phyloP scores from a whole-genome alignment of 768 basidiomycete species.

The Trametopsis cervina region DNA sequence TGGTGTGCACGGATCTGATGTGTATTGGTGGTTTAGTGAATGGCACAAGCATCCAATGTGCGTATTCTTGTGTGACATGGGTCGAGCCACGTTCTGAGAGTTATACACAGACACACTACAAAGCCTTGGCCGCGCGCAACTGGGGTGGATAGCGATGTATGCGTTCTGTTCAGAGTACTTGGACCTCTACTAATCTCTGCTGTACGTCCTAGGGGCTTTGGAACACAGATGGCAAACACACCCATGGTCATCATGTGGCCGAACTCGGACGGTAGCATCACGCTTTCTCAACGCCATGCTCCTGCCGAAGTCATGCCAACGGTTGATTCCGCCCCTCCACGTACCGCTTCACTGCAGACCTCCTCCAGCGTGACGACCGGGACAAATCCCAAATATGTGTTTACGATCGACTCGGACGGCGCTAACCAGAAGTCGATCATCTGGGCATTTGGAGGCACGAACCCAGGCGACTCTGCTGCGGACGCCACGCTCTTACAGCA shows the following conservation, averaged over 20 bases:
- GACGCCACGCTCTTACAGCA: slow-evolving; percentile 45
- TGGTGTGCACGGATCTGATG: slow-evolving; percentile 15
- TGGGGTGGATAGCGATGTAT: slow-evolving; percentile 62
- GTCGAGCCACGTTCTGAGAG: not conserved
- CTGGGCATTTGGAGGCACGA: slow-evolving; percentile 47
- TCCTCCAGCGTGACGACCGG: slow-evolving; percentile 30
- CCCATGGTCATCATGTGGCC: slow-evolving; percentile 76
- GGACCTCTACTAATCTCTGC: not conserved
- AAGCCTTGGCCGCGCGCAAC: slow-evolving; percentile 29
- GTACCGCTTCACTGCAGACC: slow-evolving; percentile 36
- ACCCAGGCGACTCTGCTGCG: slow-evolving; percentile 38
- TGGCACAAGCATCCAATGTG: slow-evolving; percentile 16
- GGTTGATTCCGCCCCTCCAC: slow-evolving; percentile 44
- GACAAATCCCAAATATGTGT: slow-evolving; percentile 39
- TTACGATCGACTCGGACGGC: slow-evolving; percentile 40
- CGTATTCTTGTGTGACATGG: not conserved
- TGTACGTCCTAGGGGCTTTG: slow-evolving; percentile 45
- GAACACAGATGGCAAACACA: slow-evolving; percentile 42
- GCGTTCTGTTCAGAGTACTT: slow-evolving; percentile 11
- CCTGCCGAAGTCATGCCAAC: slow-evolving; percentile 47
- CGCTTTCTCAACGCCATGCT: slow-evolving; percentile 60
- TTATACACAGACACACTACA: slow-evolving; percentile 37
- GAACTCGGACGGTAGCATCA: slow-evolving; percentile 52
- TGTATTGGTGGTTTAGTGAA: slow-evolving; percentile 19
- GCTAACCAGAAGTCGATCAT: slow-evolving; percentile 42